Conservation (phyloP, 2,329 filamentous ascomycete species). For the Tolypocladium tropicale region DNA sequence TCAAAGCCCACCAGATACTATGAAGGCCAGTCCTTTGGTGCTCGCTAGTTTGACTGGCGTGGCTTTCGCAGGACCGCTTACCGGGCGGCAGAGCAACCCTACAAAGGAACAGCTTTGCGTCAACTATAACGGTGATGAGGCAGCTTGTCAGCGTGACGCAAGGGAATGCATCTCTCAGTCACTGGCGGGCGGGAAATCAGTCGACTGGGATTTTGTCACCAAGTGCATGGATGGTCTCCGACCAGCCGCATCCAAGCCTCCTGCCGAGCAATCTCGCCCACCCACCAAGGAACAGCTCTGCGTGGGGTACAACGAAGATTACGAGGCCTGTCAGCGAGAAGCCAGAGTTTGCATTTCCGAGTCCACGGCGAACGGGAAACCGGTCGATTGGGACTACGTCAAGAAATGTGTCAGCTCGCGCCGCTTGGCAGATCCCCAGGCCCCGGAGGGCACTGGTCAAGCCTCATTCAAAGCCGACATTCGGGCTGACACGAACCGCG, state of each 20-base stretch:
- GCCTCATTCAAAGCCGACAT: slow-evolving; percentile 9
- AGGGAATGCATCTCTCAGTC: background rate
- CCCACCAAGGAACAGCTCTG: background rate
- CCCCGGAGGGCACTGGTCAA: background rate
- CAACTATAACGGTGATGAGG: background rate
- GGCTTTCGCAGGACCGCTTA: background rate
- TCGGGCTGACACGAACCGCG: slow-evolving; percentile 24
- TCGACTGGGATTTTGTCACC: background rate
- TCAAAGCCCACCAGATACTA: background rate
- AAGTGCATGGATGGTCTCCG: background rate
- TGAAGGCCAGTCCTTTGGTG: background rate
- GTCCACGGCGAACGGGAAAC: background rate
- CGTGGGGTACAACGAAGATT: background rate
- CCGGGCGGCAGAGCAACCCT: background rate
- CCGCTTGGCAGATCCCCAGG: background rate
- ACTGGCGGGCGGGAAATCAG: background rate
- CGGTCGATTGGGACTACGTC: background rate
- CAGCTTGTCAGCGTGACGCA: background rate
- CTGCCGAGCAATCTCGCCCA: background rate
- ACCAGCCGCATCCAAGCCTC: background rate
- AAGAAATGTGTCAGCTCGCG: background rate
- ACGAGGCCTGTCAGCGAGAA: background rate
- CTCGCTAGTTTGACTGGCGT: background rate
- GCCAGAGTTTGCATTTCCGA: background rate
- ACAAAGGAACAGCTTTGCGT: background rate